phyloP scores from a whole-genome alignment of 352 stramenopile genomes.

The Phytophthora hibernalis region DNA sequence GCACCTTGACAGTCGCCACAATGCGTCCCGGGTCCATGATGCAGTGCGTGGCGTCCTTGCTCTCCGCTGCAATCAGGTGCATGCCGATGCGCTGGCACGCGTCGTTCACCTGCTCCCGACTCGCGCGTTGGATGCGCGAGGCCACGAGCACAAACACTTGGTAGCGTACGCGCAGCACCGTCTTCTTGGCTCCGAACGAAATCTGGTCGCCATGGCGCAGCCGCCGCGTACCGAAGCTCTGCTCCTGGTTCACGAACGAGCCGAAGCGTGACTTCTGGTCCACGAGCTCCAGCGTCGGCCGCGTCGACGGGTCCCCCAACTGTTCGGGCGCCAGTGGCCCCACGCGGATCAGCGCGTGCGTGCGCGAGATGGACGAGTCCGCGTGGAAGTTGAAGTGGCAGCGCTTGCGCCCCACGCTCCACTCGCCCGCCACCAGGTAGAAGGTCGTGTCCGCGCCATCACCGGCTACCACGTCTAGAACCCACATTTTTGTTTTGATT shows the following conservation, averaged over 20 bases:
- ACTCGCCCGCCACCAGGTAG: conserved; percentile 85
- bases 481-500: conserved; percentile 64
- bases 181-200: conserved; percentile 87
- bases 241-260: conserved; percentile 87
- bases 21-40: conserved; percentile 86
- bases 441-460: conserved; percentile 65
- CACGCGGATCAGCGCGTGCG: conserved; percentile 79
- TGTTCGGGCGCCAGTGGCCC: conserved; percentile 67
- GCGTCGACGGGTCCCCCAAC: conserved; percentile 58
- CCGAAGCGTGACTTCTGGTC: conserved; percentile 88
- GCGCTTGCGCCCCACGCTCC: conserved; percentile 84
- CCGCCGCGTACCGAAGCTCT: conserved; percentile 53
- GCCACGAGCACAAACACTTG: conserved; percentile 82
- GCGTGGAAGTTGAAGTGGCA: conserved; percentile 88
- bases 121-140: conserved; percentile 72
- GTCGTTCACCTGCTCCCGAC: conserved; percentile 69
- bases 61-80: conserved; percentile 69
- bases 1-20: conserved; percentile 85
- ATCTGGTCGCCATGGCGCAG: conserved; percentile 77
- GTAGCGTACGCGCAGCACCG: conserved; percentile 82
- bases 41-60: conserved; percentile 80
- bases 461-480: conserved; percentile 71
- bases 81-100: conserved; percentile 84
- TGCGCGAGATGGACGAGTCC: conserved; percentile 85
- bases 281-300: conserved; percentile 73